Evolutionary conservation across 179 eudicot species (phyloP).

Genomic region (Actinidia polygama): DNA sequence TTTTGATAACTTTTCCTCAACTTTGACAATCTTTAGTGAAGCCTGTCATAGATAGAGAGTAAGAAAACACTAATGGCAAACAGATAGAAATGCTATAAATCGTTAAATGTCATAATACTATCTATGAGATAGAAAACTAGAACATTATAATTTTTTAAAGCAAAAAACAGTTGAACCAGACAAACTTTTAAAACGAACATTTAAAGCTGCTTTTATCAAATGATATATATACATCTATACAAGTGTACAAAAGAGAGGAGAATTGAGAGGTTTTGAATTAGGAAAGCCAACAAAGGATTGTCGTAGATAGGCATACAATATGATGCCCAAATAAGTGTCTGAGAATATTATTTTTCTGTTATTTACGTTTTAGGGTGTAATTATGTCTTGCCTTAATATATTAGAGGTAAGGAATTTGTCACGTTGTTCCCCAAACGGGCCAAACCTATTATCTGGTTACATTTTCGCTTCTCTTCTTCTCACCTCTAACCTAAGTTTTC

Average conservation of each 20-base stretch:
- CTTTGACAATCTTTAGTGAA: conserved; percentile 71
- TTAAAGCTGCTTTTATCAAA: background rate
- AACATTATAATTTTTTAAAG: background rate
- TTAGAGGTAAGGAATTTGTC: too few relatives aligned
- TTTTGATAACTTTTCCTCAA: conserved; percentile 91
- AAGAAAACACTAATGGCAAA: background rate
- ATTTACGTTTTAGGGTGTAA: too few relatives aligned
- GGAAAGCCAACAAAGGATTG: background rate
- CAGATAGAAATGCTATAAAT: background rate
- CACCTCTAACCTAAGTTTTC: too few relatives aligned
- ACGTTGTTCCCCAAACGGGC: too few relatives aligned
- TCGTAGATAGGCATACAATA: background rate
- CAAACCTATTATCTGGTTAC: too few relatives aligned
- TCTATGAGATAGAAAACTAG: background rate
- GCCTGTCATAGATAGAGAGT: conserved; percentile 49
- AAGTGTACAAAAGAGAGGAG: too few relatives aligned
- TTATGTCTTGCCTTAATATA: too few relatives aligned
- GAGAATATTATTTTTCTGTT: too few relatives aligned
- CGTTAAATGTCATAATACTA: background rate
- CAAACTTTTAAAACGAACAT: background rate
- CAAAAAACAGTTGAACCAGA: background rate
- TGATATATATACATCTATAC: too few relatives aligned
- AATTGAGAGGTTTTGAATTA: too few relatives aligned
- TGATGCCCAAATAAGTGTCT: too few relatives aligned
- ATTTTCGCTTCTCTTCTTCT: too few relatives aligned